A percentile compares a stretch with the other conserved stretches of the same genome.
Evolutionary conservation across 441 rosid species (phyloP).

Genomic region (Brassica balearica): DNA sequence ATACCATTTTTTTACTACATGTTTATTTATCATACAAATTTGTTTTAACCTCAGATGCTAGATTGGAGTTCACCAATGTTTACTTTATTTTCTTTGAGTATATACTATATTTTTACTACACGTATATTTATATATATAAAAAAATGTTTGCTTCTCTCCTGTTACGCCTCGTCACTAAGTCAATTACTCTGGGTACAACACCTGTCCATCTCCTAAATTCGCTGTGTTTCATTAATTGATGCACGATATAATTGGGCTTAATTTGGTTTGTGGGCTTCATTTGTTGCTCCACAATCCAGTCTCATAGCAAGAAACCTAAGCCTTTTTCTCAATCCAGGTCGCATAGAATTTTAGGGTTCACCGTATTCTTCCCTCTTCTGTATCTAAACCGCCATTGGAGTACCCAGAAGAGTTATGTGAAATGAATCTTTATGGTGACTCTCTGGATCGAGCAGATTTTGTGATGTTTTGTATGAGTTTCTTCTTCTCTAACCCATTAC

Average conservation of each 20-base stretch:
- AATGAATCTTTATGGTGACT: not conserved
- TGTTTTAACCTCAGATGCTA: too few species aligned
- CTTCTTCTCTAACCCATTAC: not conserved
- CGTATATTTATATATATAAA: too few species aligned
- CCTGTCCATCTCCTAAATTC: not conserved
- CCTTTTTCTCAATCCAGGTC: not conserved
- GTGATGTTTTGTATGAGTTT: not conserved
- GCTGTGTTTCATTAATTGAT: not conserved
- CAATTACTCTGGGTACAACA: too few species aligned
- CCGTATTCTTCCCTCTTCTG: not conserved
- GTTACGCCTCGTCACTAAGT: too few species aligned
- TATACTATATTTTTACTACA: too few species aligned
- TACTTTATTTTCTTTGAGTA: too few species aligned
- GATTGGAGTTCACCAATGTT: too few species aligned
- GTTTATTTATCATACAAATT: too few species aligned
- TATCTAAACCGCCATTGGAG: not conserved
- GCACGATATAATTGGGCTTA: not conserved
- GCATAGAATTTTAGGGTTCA: not conserved
- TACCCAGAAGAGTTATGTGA: not conserved
- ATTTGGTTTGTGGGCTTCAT: not conserved
- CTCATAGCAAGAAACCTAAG: not conserved
- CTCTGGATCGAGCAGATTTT: not conserved
- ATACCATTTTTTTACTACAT: not conserved
- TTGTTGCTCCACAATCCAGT: not conserved
- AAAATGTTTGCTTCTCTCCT: too few species aligned